phyloP scores from a whole-genome alignment of 2,329 filamentous ascomycete genomes.

The Drechslerella dactyloides region DNA sequence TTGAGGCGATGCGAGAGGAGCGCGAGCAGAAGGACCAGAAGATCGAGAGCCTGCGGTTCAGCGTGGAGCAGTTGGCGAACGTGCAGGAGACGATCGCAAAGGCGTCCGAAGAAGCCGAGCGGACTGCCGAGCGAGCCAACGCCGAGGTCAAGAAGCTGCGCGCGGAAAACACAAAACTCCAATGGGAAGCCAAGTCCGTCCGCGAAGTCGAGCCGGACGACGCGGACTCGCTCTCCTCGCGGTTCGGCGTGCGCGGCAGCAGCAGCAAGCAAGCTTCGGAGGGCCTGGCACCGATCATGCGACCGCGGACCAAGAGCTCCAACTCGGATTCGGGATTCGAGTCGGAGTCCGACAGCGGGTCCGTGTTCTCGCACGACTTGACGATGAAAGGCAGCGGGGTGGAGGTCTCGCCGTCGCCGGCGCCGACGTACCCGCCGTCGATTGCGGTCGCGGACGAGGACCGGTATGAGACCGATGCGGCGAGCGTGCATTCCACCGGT shows the following conservation, averaged over 20 bases:
- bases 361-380: slow-evolving; percentile 37
- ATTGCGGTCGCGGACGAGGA: slow-evolving; percentile 23
- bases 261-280: slow-evolving; percentile 17
- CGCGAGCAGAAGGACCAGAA: slow-evolving; percentile 45
- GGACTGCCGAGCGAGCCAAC: slow-evolving; percentile 33
- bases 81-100: slow-evolving; percentile 41
- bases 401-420: slow-evolving; percentile 24
- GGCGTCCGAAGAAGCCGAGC: slow-evolving; percentile 42
- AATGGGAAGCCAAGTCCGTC: slow-evolving; percentile 36
- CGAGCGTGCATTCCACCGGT: background rate
- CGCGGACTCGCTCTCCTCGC: slow-evolving; percentile 21
- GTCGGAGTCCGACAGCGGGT: slow-evolving; percentile 38
- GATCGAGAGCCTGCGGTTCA: slow-evolving; percentile 38
- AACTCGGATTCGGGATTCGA: slow-evolving; percentile 51
- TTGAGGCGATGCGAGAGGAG: slow-evolving; percentile 34
- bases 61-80: slow-evolving; percentile 42
- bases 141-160: slow-evolving; percentile 34
- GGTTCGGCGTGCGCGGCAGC: slow-evolving; percentile 26
- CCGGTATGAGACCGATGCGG: slow-evolving; percentile 13
- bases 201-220: slow-evolving; percentile 37
- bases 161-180: slow-evolving; percentile 27
- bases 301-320: slow-evolving; percentile 39
- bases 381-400: slow-evolving; percentile 7
- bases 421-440: slow-evolving; percentile 21
- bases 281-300: slow-evolving; percentile 1